Evolutionary conservation across 169 alveolate species (phyloP).

Genomic region (Plasmodium sp.): DNA sequence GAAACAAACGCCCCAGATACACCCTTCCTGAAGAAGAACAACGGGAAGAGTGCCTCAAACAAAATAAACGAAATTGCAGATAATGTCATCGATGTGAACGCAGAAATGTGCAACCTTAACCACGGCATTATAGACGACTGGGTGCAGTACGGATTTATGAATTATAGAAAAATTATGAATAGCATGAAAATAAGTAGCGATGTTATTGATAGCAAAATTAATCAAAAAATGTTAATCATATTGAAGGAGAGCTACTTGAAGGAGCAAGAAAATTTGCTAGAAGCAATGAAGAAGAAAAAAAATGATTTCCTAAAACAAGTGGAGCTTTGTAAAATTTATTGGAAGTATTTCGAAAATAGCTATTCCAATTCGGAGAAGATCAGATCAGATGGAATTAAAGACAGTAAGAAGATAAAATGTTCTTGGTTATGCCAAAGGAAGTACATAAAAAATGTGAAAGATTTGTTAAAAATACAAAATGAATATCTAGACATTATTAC

Average conservation of each 20-base stretch:
- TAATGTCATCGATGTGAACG: constrained; percentile 13
- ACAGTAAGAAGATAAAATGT: constrained; percentile 66
- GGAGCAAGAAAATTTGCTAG: constrained; percentile 69
- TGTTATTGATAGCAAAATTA: constrained; percentile 50
- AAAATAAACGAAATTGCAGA: constrained; percentile 39
- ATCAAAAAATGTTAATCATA: constrained; percentile 14
- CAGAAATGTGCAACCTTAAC: background rate
- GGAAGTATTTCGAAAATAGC: constrained; percentile 74
- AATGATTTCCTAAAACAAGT: constrained; percentile 66
- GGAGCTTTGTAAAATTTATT: constrained; percentile 45
- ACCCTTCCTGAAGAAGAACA: constrained; percentile 5
- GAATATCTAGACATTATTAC: constrained; percentile 57
- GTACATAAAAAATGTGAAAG: constrained; percentile 62
- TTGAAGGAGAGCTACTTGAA: constrained; percentile 46
- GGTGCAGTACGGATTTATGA: constrained; percentile 51
- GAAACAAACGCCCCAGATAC: background rate
- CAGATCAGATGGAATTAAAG: constrained; percentile 56
- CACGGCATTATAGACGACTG: constrained; percentile 55
- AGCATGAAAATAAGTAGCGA: constrained; percentile 58
- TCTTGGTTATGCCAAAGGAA: constrained; percentile 76
- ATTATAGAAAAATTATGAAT: constrained; percentile 38
- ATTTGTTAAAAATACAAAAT: constrained; percentile 58
- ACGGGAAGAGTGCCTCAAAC: background rate
- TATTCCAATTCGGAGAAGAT: constrained; percentile 66
- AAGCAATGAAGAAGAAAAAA: constrained; percentile 52